Base-by-base conservation (phyloP, 2,329 filamentous ascomycete genomes). In the Ampelomyces quisqualis region DNA sequence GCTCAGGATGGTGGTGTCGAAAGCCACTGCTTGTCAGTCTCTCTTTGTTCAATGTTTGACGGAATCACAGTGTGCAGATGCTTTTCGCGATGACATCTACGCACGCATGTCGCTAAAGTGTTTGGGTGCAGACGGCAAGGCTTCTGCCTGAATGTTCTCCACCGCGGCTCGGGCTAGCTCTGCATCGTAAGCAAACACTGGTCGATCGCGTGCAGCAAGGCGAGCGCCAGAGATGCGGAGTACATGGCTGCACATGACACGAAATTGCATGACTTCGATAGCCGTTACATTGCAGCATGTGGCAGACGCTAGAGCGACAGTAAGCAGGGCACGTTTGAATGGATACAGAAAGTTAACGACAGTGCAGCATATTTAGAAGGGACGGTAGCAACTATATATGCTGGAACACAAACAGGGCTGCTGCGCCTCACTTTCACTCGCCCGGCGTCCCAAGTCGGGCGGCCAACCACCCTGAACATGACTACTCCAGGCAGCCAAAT, bases 371-470 rank as follows among this genome's bases (percentile, higher is more conserved):
- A n/a, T n/a, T n/a, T n/a, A n/a, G n/a, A n/a, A n/a, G n/a, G n/a
- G n/a, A n/a, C n/a, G n/a, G n/a, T n/a, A 28, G 26, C 5, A 5
- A 14, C 37, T 47, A 48, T 59, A 55, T 62, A 62, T 49, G 50
- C 45, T 30, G 30, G 18, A 31, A 34, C n/a, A 19, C 47, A 47
- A 47, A 35, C 40, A 51, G 46, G 57, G 60, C 61, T 64, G 60
- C 60, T 64, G 60, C 60, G 62, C 63, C 62, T 65, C 62, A 65
- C 53, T 64, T 49, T 57, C 18, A 51, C 50, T 14, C 49, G 32
- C 29, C 46, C 46, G 54, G 55, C 60, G 60, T 60, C 59, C 55
- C 34, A 38, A 44, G 30, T 41, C 42, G 39, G 34, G 40, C 47
- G 49, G 45, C 48, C 52, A 49, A 58, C 51, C 59, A 57, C 50